A percentile compares a stretch with the other conserved stretches of the same genome.
Evolutionary conservation across 352 stramenopile species (phyloP).

Genomic region (Globisporangium takayamanum): DNA sequence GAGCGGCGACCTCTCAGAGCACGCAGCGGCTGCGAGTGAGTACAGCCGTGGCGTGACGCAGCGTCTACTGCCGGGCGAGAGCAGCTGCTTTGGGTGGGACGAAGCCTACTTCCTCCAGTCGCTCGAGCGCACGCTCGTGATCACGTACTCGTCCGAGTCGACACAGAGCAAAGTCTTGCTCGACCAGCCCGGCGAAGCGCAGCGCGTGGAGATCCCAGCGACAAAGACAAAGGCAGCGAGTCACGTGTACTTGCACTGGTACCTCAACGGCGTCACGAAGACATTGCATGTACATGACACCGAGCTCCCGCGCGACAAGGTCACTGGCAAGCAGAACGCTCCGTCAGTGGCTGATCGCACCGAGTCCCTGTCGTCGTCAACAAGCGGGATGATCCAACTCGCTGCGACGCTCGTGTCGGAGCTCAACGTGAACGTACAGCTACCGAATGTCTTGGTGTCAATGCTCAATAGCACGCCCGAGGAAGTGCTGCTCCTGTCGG

Average conservation of each 20-base stretch:
- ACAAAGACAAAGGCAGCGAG: constrained; percentile 18
- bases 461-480: constrained; percentile 69
- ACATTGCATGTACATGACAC: constrained; percentile 73
- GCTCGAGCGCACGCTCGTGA: constrained; percentile 50
- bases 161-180: constrained; percentile 54
- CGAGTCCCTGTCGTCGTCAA: background rate
- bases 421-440: constrained; percentile 43
- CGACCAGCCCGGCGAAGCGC: constrained; percentile 61
- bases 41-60: constrained; percentile 65
- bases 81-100: constrained; percentile 79
- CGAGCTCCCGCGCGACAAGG: constrained; percentile 49
- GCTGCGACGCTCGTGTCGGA: constrained; percentile 36
- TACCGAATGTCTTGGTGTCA: constrained; percentile 64
- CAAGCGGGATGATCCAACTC: constrained; percentile 8
- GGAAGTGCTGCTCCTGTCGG: constrained; percentile 69
- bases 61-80: constrained; percentile 62
- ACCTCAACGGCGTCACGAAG: constrained; percentile 78
- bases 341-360: constrained; percentile 5
- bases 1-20: constrained; percentile 34
- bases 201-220: constrained; percentile 55
- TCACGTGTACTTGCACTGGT: constrained; percentile 69
- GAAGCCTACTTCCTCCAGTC: constrained; percentile 74
- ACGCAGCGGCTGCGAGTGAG: constrained; percentile 26
- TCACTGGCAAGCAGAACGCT: constrained; percentile 46
- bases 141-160: constrained; percentile 43